Percentiles rank a stretch among this genome's conserved stretches.
Conservation (phyloP, 2,329 filamentous ascomycete genomes). For the Coniella vitis region DNA sequence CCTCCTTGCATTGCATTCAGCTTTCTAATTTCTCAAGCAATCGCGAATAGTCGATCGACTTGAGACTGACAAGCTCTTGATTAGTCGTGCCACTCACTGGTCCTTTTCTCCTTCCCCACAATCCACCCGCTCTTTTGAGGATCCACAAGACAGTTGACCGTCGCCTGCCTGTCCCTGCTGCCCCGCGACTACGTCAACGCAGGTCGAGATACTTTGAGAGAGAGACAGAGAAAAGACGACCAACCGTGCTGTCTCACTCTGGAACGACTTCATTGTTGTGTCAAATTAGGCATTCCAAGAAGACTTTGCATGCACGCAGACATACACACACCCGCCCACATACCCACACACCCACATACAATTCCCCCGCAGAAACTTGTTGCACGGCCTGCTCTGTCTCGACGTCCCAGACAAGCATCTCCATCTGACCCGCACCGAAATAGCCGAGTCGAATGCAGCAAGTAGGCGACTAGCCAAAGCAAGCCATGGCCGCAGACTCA, state of each 20-base stretch:
- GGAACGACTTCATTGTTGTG: neutral
- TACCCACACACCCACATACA: no score
- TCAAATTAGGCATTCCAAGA: slow-evolving; percentile 4
- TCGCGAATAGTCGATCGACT: neutral
- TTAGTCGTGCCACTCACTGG: slow-evolving; percentile 4
- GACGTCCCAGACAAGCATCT: neutral
- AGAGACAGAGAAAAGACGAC: neutral
- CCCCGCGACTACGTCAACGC: slow-evolving; percentile 7
- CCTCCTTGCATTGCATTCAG: no score
- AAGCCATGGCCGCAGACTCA: slow-evolving; percentile 10
- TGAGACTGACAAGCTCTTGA: neutral
- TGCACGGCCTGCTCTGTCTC: slow-evolving; percentile 8
- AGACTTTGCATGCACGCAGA: no score
- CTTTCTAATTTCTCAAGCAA: no score
- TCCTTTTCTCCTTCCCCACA: slow-evolving; percentile 7
- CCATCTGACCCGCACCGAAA: neutral
- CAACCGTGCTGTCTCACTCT: slow-evolving; percentile 2
- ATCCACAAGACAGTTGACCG: slow-evolving; percentile 8
- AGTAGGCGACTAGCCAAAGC: neutral
- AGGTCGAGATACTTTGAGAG: slow-evolving; percentile 14
- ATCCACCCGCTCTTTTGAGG: slow-evolving; percentile 8
- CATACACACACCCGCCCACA: no score
- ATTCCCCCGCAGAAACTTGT: neutral
- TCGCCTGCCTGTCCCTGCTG: slow-evolving; percentile 6
- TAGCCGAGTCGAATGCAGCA: slow-evolving; percentile 4